phyloP scores from a whole-genome alignment of 1,139 yeast genomes.

The Candida albicans region DNA sequence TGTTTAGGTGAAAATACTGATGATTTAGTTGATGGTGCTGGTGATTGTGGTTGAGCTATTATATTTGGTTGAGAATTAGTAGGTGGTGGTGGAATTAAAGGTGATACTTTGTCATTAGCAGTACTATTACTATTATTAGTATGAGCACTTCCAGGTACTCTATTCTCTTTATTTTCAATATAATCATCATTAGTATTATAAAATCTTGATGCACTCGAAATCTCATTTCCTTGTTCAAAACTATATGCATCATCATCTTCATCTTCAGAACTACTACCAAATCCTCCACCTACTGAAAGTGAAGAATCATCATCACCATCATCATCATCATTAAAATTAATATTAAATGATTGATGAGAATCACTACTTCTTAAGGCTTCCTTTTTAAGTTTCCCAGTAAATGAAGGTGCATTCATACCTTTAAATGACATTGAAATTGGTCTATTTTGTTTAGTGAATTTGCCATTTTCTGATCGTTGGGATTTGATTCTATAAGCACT shows the following conservation, averaged over 20 bases:
- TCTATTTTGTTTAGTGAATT: constrained; percentile 28
- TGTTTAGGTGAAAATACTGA: constrained; percentile 5
- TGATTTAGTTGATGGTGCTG: background rate
- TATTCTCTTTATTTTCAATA: constrained; percentile 11
- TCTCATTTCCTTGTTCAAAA: too few relatives aligned
- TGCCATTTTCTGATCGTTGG: constrained; percentile 13
- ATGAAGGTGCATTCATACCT: constrained; percentile 61
- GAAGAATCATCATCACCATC: constrained; percentile 19
- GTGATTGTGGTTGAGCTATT: background rate
- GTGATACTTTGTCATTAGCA: background rate
- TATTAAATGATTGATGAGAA: constrained; percentile 46
- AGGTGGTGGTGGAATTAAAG: constrained; percentile 10
- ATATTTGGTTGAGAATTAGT: background rate
- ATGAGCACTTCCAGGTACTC: background rate
- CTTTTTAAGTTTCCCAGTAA: constrained; percentile 36
- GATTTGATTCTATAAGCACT: constrained; percentile 17
- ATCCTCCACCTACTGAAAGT: constrained; percentile 31
- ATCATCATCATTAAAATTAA: constrained; percentile 30
- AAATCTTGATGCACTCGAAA: too few relatives aligned
- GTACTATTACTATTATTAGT: background rate
- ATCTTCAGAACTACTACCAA: constrained; percentile 30
- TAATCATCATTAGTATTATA: constrained; percentile 1
- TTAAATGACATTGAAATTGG: constrained; percentile 70
- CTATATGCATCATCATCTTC: constrained; percentile 8
- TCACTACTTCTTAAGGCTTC: constrained; percentile 34